These are phyloP conservation scores for Cryphonectria parasitica DNA, from an alignment of 2,329 filamentous ascomycete species.

Conservation along the genomic window DNA sequence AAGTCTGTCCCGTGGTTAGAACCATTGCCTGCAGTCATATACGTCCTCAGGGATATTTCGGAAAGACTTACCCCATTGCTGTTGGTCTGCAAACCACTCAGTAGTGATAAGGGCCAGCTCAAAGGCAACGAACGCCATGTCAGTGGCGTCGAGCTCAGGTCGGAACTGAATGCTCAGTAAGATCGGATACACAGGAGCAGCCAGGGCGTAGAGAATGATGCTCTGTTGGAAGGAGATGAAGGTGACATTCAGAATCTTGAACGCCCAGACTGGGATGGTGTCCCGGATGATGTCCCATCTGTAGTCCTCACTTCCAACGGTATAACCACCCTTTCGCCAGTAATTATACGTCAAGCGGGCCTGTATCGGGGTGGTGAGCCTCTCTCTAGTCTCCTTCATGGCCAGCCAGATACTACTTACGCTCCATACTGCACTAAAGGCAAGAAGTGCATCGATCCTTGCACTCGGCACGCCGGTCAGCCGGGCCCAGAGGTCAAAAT, in stretches of 20 bases:
- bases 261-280: slow-evolving; percentile 64
- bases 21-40: not conserved
- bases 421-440: slow-evolving; percentile 78
- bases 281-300: slow-evolving; percentile 80
- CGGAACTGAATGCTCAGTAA: slow-evolving; percentile 72
- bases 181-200: slow-evolving; percentile 79
- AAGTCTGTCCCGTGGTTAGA: slow-evolving; percentile 56
- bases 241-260: slow-evolving; percentile 84
- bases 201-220: slow-evolving; percentile 76
- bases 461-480: slow-evolving; percentile 71
- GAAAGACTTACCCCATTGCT: slow-evolving; percentile 76
- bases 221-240: slow-evolving; percentile 89
- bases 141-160: slow-evolving; percentile 47
- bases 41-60: too few species aligned
- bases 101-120: slow-evolving; percentile 58
- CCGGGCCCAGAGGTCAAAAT: slow-evolving; percentile 84
- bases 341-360: slow-evolving; percentile 91
- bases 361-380: slow-evolving; percentile 48
- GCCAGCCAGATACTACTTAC: slow-evolving; percentile 52
- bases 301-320: slow-evolving; percentile 90
- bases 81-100: slow-evolving; percentile 85
- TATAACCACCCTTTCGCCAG: slow-evolving; percentile 92
- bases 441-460: slow-evolving; percentile 72
- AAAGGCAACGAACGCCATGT: slow-evolving; percentile 52
- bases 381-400: not conserved